A percentile compares a stretch with the other conserved stretches of the same genome.
Evolutionary conservation across 495 filamentous ascomycete species (phyloP).

Genomic region (Hyaloscypha bicolor): DNA sequence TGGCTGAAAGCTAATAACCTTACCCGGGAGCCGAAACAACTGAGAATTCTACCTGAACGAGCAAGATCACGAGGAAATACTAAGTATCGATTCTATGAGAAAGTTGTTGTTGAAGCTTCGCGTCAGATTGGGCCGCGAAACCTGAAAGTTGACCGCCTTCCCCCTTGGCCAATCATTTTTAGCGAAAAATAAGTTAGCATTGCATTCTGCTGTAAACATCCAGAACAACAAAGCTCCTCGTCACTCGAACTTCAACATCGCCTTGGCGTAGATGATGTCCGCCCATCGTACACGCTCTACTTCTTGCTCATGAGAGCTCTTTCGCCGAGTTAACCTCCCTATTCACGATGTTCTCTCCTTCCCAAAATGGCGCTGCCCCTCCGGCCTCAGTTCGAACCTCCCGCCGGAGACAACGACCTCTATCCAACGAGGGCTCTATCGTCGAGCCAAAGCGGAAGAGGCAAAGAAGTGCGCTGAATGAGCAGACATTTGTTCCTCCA

Average conservation of each 20-base stretch:
- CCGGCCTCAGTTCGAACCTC: slow-evolving; percentile 57
- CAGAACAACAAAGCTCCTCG: slow-evolving; percentile 3
- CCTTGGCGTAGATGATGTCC: slow-evolving; percentile 11
- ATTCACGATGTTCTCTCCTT: slow-evolving; percentile 32
- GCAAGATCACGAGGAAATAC: too few species aligned
- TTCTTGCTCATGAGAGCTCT: neutral
- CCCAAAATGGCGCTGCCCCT: slow-evolving; percentile 34
- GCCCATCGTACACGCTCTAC: neutral
- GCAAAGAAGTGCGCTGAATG: slow-evolving; percentile 62
- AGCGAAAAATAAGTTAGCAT: slow-evolving; percentile 7
- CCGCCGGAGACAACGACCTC: slow-evolving; percentile 64
- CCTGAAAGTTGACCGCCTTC: slow-evolving; percentile 2
- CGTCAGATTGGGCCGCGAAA: neutral
- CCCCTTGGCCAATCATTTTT: neutral
- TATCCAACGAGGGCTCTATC: slow-evolving; percentile 55
- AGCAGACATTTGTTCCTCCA: slow-evolving; percentile 52
- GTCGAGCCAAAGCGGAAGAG: slow-evolving; percentile 72
- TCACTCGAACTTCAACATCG: slow-evolving; percentile 5
- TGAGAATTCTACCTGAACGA: too few species aligned
- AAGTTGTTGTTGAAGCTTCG: neutral
- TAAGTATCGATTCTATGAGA: too few species aligned
- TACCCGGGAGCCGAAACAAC: too few species aligned
- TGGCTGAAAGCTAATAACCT: too few species aligned
- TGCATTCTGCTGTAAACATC: neutral
- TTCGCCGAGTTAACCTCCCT: neutral